Evolutionary conservation across 1,284 basidiomycete species (phyloP).

Genomic region (Sporisorium iseilematis-ciliati): DNA sequence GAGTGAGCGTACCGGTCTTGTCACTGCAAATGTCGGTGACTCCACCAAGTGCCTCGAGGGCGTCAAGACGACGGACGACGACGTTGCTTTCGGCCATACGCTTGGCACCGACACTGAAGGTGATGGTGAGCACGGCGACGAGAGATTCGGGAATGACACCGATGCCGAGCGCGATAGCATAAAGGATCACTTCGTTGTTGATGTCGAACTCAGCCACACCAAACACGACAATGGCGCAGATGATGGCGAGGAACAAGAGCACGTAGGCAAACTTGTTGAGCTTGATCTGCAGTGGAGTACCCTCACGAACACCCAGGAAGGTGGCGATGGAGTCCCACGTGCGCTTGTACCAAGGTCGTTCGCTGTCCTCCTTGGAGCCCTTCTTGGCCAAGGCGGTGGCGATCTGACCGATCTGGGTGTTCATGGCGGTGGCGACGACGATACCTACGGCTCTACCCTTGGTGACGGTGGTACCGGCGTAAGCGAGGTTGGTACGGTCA

Average conservation of each 20-base stretch:
- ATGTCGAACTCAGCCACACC: conserved; percentile 72
- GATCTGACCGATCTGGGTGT: conserved; percentile 64
- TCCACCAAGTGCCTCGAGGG: conserved; percentile 63
- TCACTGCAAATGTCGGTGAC: conserved; percentile 61
- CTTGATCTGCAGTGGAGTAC: conserved; percentile 77
- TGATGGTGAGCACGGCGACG: conserved; percentile 70
- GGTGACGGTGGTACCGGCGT: conserved; percentile 62
- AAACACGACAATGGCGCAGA: conserved; percentile 73
- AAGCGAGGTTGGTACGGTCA: conserved; percentile 61
- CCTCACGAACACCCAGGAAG: conserved; percentile 72
- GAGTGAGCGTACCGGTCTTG: conserved; percentile 66
- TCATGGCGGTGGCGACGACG: conserved; percentile 59
- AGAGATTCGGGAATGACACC: conserved; percentile 70
- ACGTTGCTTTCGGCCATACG: conserved; percentile 64
- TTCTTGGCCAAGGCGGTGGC: conserved; percentile 57
- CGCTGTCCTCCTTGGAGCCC: conserved; percentile 22
- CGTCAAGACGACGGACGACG: conserved; percentile 63
- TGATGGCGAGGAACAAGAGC: conserved; percentile 74
- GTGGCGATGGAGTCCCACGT: conserved; percentile 55
- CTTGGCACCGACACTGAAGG: conserved; percentile 64
- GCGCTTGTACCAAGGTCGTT: conserved; percentile 43
- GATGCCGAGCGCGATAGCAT: conserved; percentile 68
- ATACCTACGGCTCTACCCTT: conserved; percentile 61
- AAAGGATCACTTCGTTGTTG: conserved; percentile 72
- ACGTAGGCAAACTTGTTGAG: conserved; percentile 76